Conservation (phyloP, 345 rosid genomes). For the Eutrema yunnanense region DNA sequence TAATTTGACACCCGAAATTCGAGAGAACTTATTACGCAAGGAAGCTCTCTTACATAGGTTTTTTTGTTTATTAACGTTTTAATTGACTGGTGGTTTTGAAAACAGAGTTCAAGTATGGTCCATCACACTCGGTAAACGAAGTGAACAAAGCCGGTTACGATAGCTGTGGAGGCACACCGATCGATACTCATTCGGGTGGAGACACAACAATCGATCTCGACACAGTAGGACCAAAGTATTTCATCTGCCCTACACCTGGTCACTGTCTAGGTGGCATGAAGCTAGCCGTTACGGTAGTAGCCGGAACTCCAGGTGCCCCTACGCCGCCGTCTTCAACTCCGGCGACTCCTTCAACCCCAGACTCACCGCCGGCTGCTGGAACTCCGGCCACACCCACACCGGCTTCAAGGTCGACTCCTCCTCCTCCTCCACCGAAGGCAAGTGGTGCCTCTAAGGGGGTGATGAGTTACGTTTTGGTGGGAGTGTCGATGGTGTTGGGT, state of each 20-base stretch:
- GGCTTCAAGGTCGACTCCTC: conserved; percentile 15
- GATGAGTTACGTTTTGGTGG: conserved; percentile 24
- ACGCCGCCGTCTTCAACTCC: conserved; percentile 22
- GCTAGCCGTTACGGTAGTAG: conserved; percentile 24
- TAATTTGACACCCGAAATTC: no score
- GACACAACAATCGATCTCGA: conserved; percentile 2
- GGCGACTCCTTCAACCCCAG: conserved; percentile 20
- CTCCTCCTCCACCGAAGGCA: conserved; percentile 21
- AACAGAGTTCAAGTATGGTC: conserved; percentile 22
- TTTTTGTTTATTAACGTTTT: no score
- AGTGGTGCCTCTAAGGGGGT: conserved; percentile 24
- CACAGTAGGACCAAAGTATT: conserved; percentile 3
- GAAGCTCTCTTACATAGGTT: no score
- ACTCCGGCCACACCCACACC: conserved; percentile 23
- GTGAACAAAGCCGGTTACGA: conserved; percentile 16
- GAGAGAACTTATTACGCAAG: no score
- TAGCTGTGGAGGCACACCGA: no score
- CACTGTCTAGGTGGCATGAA: conserved; percentile 22
- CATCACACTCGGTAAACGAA: conserved; percentile 19
- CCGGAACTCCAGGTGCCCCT: conserved; percentile 21
- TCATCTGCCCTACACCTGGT: conserved; percentile 11
- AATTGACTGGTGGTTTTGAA: background rate
- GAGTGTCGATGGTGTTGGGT: conserved; percentile 23
- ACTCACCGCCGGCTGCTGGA: conserved; percentile 2
- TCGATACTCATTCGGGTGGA: background rate